Base-by-base conservation (phyloP, 371 early-diverging fungal genomes). In the Actinomortierella ambigua region DNA sequence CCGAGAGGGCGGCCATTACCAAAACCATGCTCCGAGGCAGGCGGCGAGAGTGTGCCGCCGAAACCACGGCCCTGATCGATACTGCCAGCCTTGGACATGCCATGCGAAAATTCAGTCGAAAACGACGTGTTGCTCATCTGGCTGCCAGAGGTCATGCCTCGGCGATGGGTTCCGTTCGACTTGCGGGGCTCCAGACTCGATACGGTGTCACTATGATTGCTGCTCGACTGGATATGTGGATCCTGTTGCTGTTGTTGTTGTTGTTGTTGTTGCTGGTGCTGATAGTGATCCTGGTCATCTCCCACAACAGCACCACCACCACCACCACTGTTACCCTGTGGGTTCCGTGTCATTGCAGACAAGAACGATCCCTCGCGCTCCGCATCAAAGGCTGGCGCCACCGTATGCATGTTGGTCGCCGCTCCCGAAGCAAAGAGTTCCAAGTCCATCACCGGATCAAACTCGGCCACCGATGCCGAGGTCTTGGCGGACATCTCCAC, bases 401-500 rank as follows among this genome's bases (percentile, higher is more conserved):
- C 34, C 11, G 34, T 34, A 4, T 62, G 59, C 60, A 73, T 27
- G 55, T 62, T 56, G 34, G 46, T 28, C 6, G 73, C 55, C 29
- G 47, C 13, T 18, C 66, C 73, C 5, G 67, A 66, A 9, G 73
- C 44, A 52, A 63, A 73, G 13, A 73, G 57, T 29, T 73, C 73
- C 2, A 63, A 40, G 40, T 73, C 73, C 67, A 66, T 56, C n/a
- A 60, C 1, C 1, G 73, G 54, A 13, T 73, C 73, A 46, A 73
- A 73, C 29, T 68, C 69, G 17, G 51, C 55, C 11, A 57, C 59
- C 6, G 65, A 57, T 1, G 59, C 41, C 1, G 65, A 58, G 13
- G 69, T 65, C 8, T 55, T 59, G 27, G 59, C 43, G 5, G 75
- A 60, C 58, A 68, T 61, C 65, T 81, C 78, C 14, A 75, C 69